phyloP scores from a whole-genome alignment of 2,329 filamentous ascomycete species.

The Cyphellophora attinorum region DNA sequence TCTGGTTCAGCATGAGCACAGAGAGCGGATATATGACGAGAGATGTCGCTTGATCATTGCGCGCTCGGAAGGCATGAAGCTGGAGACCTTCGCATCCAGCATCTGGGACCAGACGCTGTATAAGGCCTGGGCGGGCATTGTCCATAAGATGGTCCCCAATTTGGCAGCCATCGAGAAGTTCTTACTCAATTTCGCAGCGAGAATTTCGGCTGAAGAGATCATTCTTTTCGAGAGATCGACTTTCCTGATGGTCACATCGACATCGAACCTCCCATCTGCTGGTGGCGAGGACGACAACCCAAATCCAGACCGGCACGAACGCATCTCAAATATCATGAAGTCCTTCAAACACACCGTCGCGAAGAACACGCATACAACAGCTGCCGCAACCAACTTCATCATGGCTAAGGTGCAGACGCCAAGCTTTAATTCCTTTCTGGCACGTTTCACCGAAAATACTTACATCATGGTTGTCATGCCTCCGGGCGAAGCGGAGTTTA shows the following conservation, averaged over 20 bases:
- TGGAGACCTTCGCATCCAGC: slow-evolving; percentile 86
- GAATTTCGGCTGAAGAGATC: slow-evolving; percentile 87
- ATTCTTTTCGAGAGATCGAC: slow-evolving; percentile 92
- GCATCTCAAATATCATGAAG: slow-evolving; percentile 94
- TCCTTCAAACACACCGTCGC: slow-evolving; percentile 79
- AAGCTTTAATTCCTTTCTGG: slow-evolving; percentile 87
- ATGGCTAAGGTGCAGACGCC: slow-evolving; percentile 41
- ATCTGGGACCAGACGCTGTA: slow-evolving; percentile 99
- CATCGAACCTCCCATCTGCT: slow-evolving; percentile 40
- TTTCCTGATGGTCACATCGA: slow-evolving; percentile 90
- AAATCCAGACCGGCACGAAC: slow-evolving; percentile 85
- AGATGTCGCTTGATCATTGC: slow-evolving; percentile 66
- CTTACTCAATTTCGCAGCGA: slow-evolving; percentile 67
- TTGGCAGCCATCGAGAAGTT: slow-evolving; percentile 79
- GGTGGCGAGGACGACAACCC: slow-evolving; percentile 69
- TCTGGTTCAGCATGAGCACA: slow-evolving; percentile 70
- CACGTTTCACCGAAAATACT: slow-evolving; percentile 93
- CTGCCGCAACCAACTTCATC: slow-evolving; percentile 31
- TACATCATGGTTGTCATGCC: slow-evolving; percentile 90
- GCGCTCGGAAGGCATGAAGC: slow-evolving; percentile 62
- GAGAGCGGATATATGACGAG: slow-evolving; percentile 75
- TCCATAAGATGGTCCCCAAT: slow-evolving; percentile 96
- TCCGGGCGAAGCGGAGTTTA: slow-evolving; percentile 83
- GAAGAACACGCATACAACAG: slow-evolving; percentile 34
- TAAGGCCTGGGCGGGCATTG: slow-evolving; percentile 96